These are phyloP conservation scores for Globisporangium radiosum DNA, from an alignment of 352 stramenopile genomes.

Conservation along the genomic window DNA sequence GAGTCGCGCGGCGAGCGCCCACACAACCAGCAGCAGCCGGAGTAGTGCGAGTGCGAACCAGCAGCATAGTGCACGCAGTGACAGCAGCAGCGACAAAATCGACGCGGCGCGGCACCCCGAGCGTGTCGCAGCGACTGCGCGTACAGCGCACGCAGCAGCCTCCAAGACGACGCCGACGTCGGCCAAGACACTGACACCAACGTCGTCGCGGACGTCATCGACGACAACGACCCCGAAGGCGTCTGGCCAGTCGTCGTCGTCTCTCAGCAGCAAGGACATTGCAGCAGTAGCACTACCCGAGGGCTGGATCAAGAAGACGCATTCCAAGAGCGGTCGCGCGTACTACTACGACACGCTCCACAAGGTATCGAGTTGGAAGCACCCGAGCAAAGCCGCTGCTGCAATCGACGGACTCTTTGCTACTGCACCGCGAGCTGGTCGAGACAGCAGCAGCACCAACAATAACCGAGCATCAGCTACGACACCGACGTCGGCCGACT, in stretches of 20 bases:
- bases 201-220: no score
- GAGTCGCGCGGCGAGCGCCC: neutral
- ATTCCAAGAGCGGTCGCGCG: slow-evolving; percentile 62
- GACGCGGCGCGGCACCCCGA: slow-evolving; percentile 26
- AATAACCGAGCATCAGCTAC: slow-evolving; percentile 8
- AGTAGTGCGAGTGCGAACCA: slow-evolving; percentile 10
- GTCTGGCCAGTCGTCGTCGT: no score
- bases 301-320: slow-evolving; percentile 62
- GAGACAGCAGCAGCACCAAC: slow-evolving; percentile 5
- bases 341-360: slow-evolving; percentile 74
- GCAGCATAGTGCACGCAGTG: slow-evolving; percentile 14
- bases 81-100: slow-evolving; percentile 24
- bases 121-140: slow-evolving; percentile 12
- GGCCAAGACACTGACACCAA: slow-evolving; percentile 22
- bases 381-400: slow-evolving; percentile 29
- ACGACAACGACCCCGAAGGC: no score
- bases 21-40: slow-evolving; percentile 14
- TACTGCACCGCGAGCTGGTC: slow-evolving; percentile 5
- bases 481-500: slow-evolving; percentile 26
- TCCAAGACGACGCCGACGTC: slow-evolving; percentile 12
- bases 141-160: neutral
- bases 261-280: no score
- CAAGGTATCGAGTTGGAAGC: slow-evolving; percentile 71
- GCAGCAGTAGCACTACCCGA: slow-evolving; percentile 28
- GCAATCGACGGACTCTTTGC: slow-evolving; percentile 51